Base-by-base conservation (phyloP, 1,139 yeast genomes). In the Saccharomyces hybrid region DNA sequence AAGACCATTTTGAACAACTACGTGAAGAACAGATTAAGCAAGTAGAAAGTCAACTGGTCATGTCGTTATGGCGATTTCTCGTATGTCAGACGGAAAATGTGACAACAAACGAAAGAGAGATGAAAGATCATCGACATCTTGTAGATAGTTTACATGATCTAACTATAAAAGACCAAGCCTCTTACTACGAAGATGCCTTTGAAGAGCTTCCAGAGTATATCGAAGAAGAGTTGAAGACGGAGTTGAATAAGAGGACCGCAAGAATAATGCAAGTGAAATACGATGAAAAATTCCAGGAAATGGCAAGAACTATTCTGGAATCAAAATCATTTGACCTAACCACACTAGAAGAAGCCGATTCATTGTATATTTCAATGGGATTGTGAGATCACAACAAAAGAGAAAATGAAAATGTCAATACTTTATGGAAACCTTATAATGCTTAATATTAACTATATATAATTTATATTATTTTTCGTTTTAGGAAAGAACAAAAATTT, bases 261-360 rank as follows among this genome's bases (percentile, higher is more conserved):
- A 56, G 55, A 26, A 59, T 63, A 7, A 65, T 65, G 65, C 69
- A 65, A 50, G 56, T 62, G 6, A 57, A 61, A n/a, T 85, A 84
- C 66, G 85, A 81, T 57, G 78, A 78, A 52, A 83, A 81, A 52
- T 81, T 84, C 23, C 79, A 86, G 49, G 90, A 84, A 61, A 70
- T 84, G 63, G 83, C 95, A 0, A 76, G 90, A 61, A 89, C 84
- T 60, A 78, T 89, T 25, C 72, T 89, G 54, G 90, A 86, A 54
- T 56, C 63, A 20, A 58, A 56, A 47, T 48, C 61, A 28, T 58
- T 55, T 14, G 77, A 78, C 47, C 81, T 84, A 58, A 80, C 84
- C 7, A 86, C 89, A 11, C 84, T 84, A 63, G 89, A 87, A 60
- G 95, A 88, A 62, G 90, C 90, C 0, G 96, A 88, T 67, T 81